Evolutionary conservation across 805 yeast genomes (phyloP).

Genomic region (Hanseniaspora occidentalis): DNA sequence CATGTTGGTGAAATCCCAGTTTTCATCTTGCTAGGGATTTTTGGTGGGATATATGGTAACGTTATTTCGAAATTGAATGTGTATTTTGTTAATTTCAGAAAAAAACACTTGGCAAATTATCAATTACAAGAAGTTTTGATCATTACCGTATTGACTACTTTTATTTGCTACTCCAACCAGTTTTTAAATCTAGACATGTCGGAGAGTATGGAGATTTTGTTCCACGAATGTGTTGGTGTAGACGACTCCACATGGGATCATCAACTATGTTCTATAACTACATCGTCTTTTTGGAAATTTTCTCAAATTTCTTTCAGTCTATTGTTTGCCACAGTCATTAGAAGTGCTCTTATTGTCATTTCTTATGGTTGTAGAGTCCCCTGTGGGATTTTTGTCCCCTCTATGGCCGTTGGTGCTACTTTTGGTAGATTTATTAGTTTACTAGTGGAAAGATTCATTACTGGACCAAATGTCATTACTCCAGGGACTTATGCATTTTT

Average conservation of each 20-base stretch:
- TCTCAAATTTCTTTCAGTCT: constrained; percentile 38
- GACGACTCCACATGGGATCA: constrained; percentile 30
- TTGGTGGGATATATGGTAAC: constrained; percentile 88
- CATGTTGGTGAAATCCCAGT: constrained; percentile 73
- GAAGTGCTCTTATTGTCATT: constrained; percentile 62
- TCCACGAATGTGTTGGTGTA: constrained; percentile 58
- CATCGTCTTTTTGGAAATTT: constrained; percentile 17
- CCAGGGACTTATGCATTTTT: constrained; percentile 93
- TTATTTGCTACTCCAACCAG: constrained; percentile 71
- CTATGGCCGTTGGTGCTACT: constrained; percentile 94
- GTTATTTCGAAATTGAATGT: constrained; percentile 64
- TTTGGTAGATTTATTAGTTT: constrained; percentile 84
- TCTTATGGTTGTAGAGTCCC: constrained; percentile 93
- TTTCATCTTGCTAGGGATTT: constrained; percentile 65
- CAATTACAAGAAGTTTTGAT: constrained; percentile 62
- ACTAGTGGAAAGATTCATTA: constrained; percentile 38
- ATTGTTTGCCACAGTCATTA: constrained; percentile 53
- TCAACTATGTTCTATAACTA: constrained; percentile 27
- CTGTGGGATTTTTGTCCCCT: constrained; percentile 95
- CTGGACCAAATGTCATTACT: constrained; percentile 49
- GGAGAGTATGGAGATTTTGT: constrained; percentile 79
- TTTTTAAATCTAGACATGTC: constrained; percentile 87
- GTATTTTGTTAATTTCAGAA: constrained; percentile 64
- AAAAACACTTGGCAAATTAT: constrained; percentile 40
- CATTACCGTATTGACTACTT: constrained; percentile 57